Evolutionary conservation across 495 filamentous ascomycete genomes (phyloP).

Genomic region (Darksidea phi): DNA sequence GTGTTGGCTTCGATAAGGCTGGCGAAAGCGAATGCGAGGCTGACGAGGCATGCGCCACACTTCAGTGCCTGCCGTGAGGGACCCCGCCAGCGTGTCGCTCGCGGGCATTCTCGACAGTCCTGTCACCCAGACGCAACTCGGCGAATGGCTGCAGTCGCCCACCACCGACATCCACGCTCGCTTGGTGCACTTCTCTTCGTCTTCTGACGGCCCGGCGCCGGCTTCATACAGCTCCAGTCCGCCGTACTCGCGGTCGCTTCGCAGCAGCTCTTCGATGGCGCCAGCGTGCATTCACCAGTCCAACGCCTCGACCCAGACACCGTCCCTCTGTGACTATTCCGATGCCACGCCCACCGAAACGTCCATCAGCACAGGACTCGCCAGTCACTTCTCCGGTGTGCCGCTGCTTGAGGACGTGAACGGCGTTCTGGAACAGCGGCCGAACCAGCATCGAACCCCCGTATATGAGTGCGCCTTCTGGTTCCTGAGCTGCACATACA

Average conservation of each 20-base stretch:
- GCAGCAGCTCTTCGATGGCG: conserved; percentile 30
- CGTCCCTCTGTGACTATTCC: conserved; percentile 31
- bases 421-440: conserved; percentile 28
- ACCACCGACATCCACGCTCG: conserved; percentile 28
- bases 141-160: conserved; percentile 28
- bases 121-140: conserved; percentile 16
- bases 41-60: conserved; percentile 20
- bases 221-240: conserved; percentile 7
- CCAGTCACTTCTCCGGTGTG: conserved; percentile 28
- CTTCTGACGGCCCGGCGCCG: conserved; percentile 16
- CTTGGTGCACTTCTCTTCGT: conserved; percentile 24
- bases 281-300: conserved; percentile 31
- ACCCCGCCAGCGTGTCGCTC: conserved; percentile 22
- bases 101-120: conserved; percentile 22
- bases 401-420: conserved; percentile 31
- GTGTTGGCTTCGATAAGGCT: conserved; percentile 4
- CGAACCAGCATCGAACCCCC: conserved; percentile 12
- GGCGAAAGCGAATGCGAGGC: conserved; percentile 7
- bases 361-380: conserved; percentile 26
- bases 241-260: conserved; percentile 4
- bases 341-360: conserved; percentile 33
- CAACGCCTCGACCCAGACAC: conserved; percentile 25
- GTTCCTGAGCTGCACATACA: conserved; percentile 35
- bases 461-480: conserved; percentile 35
- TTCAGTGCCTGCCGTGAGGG: conserved; percentile 5